Percentiles rank a stretch among this genome's conserved stretches.
phyloP scores from a whole-genome alignment of 78 protist genomes.

The Diacronema lutheri region DNA sequence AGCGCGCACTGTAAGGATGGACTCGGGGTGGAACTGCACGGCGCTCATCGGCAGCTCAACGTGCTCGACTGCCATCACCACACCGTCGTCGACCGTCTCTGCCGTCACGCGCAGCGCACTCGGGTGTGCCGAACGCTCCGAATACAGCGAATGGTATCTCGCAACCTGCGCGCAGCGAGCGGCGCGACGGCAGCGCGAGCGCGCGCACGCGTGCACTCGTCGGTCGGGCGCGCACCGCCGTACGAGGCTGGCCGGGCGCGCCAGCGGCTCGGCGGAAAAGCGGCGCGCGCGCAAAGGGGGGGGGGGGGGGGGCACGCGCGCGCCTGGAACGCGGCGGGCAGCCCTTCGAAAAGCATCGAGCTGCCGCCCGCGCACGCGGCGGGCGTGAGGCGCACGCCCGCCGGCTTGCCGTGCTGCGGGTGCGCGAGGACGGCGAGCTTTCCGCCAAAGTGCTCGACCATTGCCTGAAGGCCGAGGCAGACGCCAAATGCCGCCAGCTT shows the following conservation, averaged over 20 bases:
- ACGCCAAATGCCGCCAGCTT: slow-evolving; percentile 27
- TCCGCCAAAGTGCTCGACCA: slow-evolving; percentile 30
- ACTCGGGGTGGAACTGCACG: slow-evolving; percentile 44
- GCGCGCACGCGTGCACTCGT: background rate
- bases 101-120: background rate
- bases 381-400: background rate
- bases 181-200: background rate
- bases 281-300: background rate
- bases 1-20: slow-evolving; percentile 7
- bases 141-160: slow-evolving; percentile 27
- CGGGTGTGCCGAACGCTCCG: background rate
- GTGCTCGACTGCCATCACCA: slow-evolving; percentile 29
- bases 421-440: slow-evolving; percentile 16
- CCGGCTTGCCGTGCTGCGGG: slow-evolving; percentile 46
- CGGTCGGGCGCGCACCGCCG: background rate
- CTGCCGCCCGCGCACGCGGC: background rate
- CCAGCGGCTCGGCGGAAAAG: background rate
- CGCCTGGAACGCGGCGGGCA: background rate
- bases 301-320: background rate
- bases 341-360: background rate
- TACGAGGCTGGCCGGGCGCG: background rate
- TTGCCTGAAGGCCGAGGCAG: slow-evolving; percentile 37
- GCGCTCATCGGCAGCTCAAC: slow-evolving; percentile 22
- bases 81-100: slow-evolving; percentile 4
- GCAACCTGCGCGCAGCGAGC: slow-evolving; percentile 8